These are phyloP conservation scores for Alliaria petiolata DNA, from an alignment of 345 rosid genomes.

Conservation along the genomic window DNA sequence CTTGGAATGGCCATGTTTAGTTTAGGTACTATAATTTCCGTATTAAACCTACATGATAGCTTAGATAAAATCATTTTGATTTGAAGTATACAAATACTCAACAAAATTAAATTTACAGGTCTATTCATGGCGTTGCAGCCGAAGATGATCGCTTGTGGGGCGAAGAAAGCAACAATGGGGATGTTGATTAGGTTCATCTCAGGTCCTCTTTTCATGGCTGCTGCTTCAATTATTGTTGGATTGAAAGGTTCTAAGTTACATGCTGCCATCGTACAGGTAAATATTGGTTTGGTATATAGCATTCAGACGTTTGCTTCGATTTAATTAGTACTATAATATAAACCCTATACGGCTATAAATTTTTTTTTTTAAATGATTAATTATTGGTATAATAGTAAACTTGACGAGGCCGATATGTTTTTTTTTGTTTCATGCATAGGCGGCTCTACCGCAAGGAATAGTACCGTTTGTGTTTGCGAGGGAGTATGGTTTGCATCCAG, in stretches of 20 bases:
- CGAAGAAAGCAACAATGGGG: conserved; percentile 52
- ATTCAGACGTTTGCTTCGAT: background rate
- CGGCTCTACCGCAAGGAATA: conserved; percentile 81
- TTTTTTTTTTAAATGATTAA: background rate
- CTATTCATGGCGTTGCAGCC: conserved; percentile 83
- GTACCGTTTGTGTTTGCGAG: conserved; percentile 81
- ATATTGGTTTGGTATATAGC: background rate
- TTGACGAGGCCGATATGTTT: background rate
- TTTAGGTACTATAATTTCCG: conserved; percentile 43
- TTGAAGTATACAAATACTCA: background rate
- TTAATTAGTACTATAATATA: background rate
- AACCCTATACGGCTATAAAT: background rate
- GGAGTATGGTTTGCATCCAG: conserved; percentile 73
- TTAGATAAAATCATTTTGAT: background rate
- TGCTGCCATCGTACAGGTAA: conserved; percentile 77
- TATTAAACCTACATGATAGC: background rate
- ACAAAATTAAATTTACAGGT: conserved; percentile 33
- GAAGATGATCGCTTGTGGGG: conserved; percentile 61
- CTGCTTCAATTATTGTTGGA: conserved; percentile 48
- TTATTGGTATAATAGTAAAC: background rate
- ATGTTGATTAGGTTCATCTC: conserved; percentile 59
- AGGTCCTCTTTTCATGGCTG: conserved; percentile 64
- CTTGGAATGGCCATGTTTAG: conserved; percentile 91
- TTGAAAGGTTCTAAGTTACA: conserved; percentile 48
- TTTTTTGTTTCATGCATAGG: conserved; percentile 36